phyloP scores from a whole-genome alignment of 352 stramenopile species.

The Globisporangium viniferum region DNA sequence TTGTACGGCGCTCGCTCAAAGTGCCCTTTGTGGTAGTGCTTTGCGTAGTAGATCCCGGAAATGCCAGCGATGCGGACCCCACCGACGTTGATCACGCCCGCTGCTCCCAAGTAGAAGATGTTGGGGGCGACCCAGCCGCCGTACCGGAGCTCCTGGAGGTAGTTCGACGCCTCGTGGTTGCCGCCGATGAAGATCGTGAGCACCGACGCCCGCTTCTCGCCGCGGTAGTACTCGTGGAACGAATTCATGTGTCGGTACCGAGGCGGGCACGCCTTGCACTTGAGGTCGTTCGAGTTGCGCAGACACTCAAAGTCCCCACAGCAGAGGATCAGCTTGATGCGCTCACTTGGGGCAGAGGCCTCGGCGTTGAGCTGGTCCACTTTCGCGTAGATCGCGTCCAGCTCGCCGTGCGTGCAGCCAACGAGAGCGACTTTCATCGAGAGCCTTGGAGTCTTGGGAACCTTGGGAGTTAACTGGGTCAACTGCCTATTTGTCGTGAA shows the following conservation, averaged over 20 bases:
- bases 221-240: slow-evolving; percentile 93
- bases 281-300: slow-evolving; percentile 87
- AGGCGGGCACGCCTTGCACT: slow-evolving; percentile 82
- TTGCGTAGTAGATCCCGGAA: slow-evolving; percentile 91
- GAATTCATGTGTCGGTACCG: slow-evolving; percentile 85
- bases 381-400: slow-evolving; percentile 91
- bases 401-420: slow-evolving; percentile 92
- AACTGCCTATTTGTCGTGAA: neutral
- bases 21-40: slow-evolving; percentile 70
- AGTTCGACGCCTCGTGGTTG: slow-evolving; percentile 95
- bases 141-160: slow-evolving; percentile 92
- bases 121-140: slow-evolving; percentile 94
- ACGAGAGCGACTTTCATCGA: slow-evolving; percentile 72
- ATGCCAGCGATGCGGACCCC: slow-evolving; percentile 90
- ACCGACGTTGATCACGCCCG: slow-evolving; percentile 75
- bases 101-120: slow-evolving; percentile 94
- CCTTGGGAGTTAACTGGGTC: neutral
- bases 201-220: slow-evolving; percentile 78
- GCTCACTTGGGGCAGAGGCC: slow-evolving; percentile 27
- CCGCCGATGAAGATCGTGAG: slow-evolving; percentile 94
- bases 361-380: slow-evolving; percentile 53
- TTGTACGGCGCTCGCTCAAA: slow-evolving; percentile 48
- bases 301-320: slow-evolving; percentile 96
- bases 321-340: slow-evolving; percentile 89
- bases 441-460: neutral